Evolutionary conservation across 306 rosid species (phyloP).

Genomic region (Malus fusca): DNA sequence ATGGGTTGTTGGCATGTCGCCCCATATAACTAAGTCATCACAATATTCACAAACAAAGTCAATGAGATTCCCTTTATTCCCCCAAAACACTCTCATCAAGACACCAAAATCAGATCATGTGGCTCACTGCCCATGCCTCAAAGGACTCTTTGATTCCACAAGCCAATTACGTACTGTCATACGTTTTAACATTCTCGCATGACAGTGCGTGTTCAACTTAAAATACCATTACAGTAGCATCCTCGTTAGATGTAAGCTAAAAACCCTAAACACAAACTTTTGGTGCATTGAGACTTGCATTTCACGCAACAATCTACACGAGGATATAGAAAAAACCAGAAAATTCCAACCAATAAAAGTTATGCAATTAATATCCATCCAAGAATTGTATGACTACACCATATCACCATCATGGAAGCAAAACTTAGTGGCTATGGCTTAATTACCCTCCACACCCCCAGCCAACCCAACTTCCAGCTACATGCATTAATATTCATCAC

Average conservation of each 20-base stretch:
- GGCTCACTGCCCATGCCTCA: conserved; percentile 10
- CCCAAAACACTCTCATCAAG: conserved; percentile 31
- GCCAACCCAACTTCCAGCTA: conserved; percentile 51
- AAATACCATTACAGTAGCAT: neutral
- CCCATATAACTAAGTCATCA: neutral
- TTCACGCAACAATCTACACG: neutral
- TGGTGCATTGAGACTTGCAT: neutral
- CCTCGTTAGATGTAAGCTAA: neutral
- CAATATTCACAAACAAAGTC: conserved; percentile 15
- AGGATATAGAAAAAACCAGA: neutral
- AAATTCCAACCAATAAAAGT: neutral
- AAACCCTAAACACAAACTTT: conserved; percentile 1
- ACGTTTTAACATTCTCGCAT: neutral
- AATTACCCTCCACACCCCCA: conserved; percentile 24
- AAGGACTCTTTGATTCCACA: neutral
- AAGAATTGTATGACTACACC: conserved; percentile 12
- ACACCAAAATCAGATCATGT: conserved; percentile 22
- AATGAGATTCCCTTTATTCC: conserved; percentile 31
- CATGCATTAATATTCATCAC: conserved; percentile 58
- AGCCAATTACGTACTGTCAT: neutral
- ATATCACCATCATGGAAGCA: conserved; percentile 14
- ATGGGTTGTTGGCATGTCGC: conserved; percentile 25
- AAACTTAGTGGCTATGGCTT: conserved; percentile 37
- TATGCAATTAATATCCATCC: conserved; percentile 16
- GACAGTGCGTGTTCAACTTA: neutral